These are phyloP conservation scores for Picea abies DNA, from an alignment of 83 land plant species.

Conservation along the genomic window DNA sequence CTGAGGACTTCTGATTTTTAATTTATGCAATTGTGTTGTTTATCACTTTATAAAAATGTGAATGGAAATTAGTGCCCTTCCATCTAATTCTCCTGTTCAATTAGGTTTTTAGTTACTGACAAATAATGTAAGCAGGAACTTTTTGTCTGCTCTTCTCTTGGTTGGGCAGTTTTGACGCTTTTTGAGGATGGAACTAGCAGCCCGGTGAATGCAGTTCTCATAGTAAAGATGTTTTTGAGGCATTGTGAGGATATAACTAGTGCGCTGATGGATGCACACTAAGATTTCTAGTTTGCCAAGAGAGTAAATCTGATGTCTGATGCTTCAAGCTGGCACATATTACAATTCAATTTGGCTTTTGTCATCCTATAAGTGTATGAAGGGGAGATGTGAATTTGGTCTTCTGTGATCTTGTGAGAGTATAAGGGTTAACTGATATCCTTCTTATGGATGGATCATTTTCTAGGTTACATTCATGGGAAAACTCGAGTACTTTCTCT, in stretches of 20 bases:
- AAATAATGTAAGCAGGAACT: not conserved
- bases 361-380: no score
- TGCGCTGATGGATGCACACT: not conserved
- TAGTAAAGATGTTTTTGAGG: not conserved
- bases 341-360: not conserved
- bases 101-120: no score
- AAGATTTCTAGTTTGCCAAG: not conserved
- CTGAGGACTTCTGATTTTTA: no score
- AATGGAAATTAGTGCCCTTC: no score
- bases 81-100: no score
- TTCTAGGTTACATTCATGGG: not conserved
- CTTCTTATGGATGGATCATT: not conserved
- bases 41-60: no score
- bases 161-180: not conserved
- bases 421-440: not conserved
- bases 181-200: not conserved
- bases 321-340: not conserved
- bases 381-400: no score
- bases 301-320: not conserved
- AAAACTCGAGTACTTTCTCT: no score
- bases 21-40: no score
- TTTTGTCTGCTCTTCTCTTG: not conserved
- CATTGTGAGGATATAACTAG: not conserved
- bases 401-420: not conserved
- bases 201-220: not conserved